Conservation (phyloP, 805 yeast species). For the Kregervanrija delftensis region DNA sequence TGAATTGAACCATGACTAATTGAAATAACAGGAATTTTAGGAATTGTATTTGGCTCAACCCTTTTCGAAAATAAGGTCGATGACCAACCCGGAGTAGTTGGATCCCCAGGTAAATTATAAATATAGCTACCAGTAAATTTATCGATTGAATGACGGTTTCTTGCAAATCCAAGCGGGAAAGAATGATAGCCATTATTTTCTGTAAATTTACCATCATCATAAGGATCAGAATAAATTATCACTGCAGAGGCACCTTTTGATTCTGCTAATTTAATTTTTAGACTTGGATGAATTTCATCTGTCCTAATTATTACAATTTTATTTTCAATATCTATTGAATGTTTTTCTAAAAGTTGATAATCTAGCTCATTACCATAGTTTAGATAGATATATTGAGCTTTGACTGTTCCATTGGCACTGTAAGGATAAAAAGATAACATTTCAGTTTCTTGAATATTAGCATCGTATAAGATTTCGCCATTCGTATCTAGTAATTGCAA, state of each 20-base stretch:
- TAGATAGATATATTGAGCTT: conserved; percentile 48
- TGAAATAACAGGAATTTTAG: conserved; percentile 49
- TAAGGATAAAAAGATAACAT: conserved; percentile 49
- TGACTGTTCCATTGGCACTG: conserved; percentile 56
- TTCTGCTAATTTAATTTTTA: conserved; percentile 58
- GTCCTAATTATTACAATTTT: conserved; percentile 55
- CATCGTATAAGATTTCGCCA: conserved; percentile 35
- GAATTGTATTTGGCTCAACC: conserved; percentile 34
- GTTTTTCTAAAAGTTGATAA: conserved; percentile 34
- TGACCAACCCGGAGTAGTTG: conserved; percentile 70
- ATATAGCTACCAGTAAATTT: conserved; percentile 55
- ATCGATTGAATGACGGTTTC: conserved; percentile 54
- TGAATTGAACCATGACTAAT: conserved; percentile 36
- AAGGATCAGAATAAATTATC: conserved; percentile 49
- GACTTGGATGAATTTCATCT: conserved; percentile 44
- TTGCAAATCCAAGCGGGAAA: conserved; percentile 62
- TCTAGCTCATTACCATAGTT: conserved; percentile 57
- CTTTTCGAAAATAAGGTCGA: conserved; percentile 38
- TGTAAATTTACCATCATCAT: conserved; percentile 53
- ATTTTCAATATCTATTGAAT: conserved; percentile 40
- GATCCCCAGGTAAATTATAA: conserved; percentile 65
- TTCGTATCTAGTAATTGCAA: conserved; percentile 31
- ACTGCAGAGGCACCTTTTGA: conserved; percentile 57
- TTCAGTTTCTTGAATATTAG: conserved; percentile 43
- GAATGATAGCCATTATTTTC: conserved; percentile 46